A percentile compares a stretch with the other conserved stretches of the same genome.
phyloP scores from a whole-genome alignment of 2,329 filamentous ascomycete species.

The Thielaviopsis musarum region DNA sequence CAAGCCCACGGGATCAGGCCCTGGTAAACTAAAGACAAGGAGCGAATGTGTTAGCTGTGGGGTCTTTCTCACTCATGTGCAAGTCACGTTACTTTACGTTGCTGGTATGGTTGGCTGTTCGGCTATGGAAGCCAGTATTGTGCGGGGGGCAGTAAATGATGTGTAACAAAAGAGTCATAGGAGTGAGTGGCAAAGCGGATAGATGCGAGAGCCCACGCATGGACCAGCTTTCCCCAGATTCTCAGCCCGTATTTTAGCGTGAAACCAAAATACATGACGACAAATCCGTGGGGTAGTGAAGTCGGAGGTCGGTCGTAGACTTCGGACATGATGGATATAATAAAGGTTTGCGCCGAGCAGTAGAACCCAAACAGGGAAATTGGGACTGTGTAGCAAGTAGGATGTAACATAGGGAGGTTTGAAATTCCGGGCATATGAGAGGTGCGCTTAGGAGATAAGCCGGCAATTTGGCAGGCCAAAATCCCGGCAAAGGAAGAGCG shows the following conservation, averaged over 20 bases:
- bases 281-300: neutral
- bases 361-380: neutral
- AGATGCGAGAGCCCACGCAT: neutral
- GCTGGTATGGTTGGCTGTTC: neutral
- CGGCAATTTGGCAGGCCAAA: neutral
- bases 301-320: neutral
- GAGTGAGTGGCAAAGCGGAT: neutral
- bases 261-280: neutral
- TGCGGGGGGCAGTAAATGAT: neutral
- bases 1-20: slow-evolving; percentile 99
- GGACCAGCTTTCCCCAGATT: neutral
- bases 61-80: neutral
- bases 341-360: neutral
- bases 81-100: neutral
- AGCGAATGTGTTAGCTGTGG: slow-evolving; percentile 15
- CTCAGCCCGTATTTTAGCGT: neutral
- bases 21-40: slow-evolving; percentile 63
- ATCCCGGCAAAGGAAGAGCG: neutral
- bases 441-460: neutral
- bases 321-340: neutral
- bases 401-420: neutral
- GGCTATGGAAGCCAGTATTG: neutral
- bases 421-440: neutral
- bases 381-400: neutral
- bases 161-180: neutral